Conservation (phyloP, 768 basidiomycete species). For the Sporobolomyces roseus region DNA sequence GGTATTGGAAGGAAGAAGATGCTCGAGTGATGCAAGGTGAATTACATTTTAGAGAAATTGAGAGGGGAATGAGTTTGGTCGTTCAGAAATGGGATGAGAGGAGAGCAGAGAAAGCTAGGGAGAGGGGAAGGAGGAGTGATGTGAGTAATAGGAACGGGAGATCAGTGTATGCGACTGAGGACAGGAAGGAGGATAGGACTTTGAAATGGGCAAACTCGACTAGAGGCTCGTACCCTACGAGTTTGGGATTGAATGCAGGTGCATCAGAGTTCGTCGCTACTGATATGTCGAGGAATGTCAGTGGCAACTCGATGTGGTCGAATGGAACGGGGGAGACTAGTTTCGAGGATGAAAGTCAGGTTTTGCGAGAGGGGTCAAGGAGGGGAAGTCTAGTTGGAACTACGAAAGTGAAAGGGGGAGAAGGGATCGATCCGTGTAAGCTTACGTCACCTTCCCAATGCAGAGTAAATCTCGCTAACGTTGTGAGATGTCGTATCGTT, state of each 20-base stretch:
- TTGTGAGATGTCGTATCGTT: constrained; percentile 42
- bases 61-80: constrained; percentile 26
- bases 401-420: constrained; percentile 53
- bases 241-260: not conserved
- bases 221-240: not conserved
- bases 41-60: constrained; percentile 37
- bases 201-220: constrained; percentile 8
- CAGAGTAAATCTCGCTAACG: constrained; percentile 58
- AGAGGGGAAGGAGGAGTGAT: too few species aligned
- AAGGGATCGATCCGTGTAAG: constrained; percentile 32
- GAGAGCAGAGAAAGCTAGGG: constrained; percentile 1
- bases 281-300: constrained; percentile 56
- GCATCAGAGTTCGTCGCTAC: constrained; percentile 5
- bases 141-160: too few species aligned
- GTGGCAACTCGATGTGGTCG: constrained; percentile 65
- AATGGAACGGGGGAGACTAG: constrained; percentile 62
- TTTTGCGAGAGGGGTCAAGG: too few species aligned
- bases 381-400: constrained; percentile 61
- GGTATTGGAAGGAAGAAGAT: constrained; percentile 47
- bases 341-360: too few species aligned
- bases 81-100: constrained; percentile 19
- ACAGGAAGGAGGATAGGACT: not conserved
- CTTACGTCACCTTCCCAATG: constrained; percentile 77
- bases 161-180: not conserved
- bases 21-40: constrained; percentile 18